Percentiles rank a stretch among this genome's conserved stretches.
Evolutionary conservation across 176 grass and related monocot genomes (phyloP).

Genomic region (sorghum (Sorghum bicolor)): DNA sequence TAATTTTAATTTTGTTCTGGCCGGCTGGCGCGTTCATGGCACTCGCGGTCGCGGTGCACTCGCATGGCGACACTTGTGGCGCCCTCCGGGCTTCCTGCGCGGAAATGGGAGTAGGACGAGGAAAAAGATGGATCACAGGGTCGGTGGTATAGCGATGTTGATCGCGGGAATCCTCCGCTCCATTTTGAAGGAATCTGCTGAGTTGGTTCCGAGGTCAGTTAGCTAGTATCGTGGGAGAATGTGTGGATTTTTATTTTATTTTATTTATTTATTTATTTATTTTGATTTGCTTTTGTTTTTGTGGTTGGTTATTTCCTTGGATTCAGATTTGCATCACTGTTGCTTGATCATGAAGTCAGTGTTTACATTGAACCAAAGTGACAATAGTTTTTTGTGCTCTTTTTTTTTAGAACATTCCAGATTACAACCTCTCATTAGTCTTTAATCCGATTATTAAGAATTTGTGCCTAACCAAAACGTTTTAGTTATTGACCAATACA

Average conservation of each 20-base stretch:
- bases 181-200: slow-evolving; percentile 31
- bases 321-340: not conserved
- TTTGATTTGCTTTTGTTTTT: not conserved
- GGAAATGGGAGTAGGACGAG: slow-evolving; percentile 4
- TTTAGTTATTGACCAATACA: not conserved
- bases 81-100: not conserved
- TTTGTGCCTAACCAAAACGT: not conserved
- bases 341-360: not conserved
- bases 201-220: not conserved
- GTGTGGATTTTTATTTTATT: not conserved
- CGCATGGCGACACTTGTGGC: slow-evolving; percentile 20
- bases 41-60: not conserved
- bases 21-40: not conserved
- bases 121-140: slow-evolving; percentile 1
- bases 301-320: not conserved
- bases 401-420: not conserved
- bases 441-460: not conserved
- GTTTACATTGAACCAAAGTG: not conserved
- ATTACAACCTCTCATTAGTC: not conserved
- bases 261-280: not conserved
- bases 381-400: not conserved
- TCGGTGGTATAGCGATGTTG: not conserved
- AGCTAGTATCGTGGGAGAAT: not conserved
- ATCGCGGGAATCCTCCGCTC: slow-evolving; percentile 20
- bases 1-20: slow-evolving; percentile 14